phyloP scores from a whole-genome alignment of 179 eudicot genomes.

The Vitellaria paradoxa region DNA sequence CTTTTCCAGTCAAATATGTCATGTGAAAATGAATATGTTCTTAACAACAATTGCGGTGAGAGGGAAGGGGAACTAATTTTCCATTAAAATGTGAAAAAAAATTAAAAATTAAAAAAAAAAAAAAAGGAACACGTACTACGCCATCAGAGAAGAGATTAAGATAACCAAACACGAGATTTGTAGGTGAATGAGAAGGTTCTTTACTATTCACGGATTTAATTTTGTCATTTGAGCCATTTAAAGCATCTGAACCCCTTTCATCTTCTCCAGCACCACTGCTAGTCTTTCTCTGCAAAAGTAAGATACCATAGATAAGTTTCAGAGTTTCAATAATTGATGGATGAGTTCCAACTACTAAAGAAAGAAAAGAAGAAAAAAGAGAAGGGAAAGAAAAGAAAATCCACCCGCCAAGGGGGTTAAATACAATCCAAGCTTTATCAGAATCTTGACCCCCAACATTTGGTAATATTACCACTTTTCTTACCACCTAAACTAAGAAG shows the following conservation, averaged over 20 bases:
- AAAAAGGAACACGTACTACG: constrained; percentile 54
- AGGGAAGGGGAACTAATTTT: not conserved
- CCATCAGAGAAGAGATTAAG: constrained; percentile 92
- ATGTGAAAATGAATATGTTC: not conserved
- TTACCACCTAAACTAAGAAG: too few species aligned
- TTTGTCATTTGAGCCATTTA: constrained; percentile 25
- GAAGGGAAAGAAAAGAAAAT: not conserved
- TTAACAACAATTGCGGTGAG: too few species aligned
- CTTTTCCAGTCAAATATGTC: not conserved
- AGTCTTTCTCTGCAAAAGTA: constrained; percentile 36
- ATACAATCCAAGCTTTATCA: too few species aligned
- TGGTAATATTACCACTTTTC: too few species aligned
- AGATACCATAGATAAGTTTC: not conserved
- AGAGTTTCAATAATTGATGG: not conserved
- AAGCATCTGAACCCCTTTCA: constrained; percentile 32
- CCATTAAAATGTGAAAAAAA: not conserved
- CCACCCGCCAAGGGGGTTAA: not conserved
- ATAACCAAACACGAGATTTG: constrained; percentile 92
- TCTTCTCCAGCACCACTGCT: constrained; percentile 27
- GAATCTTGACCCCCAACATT: too few species aligned
- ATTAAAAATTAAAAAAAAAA: not conserved
- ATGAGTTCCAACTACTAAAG: not conserved
- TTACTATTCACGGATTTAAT: constrained; percentile 18
- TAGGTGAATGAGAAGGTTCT: constrained; percentile 44
- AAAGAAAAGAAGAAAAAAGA: not conserved